These are phyloP conservation scores for Cephaloascus albidus DNA, from an alignment of 805 yeast genomes.

Conservation along the genomic window DNA sequence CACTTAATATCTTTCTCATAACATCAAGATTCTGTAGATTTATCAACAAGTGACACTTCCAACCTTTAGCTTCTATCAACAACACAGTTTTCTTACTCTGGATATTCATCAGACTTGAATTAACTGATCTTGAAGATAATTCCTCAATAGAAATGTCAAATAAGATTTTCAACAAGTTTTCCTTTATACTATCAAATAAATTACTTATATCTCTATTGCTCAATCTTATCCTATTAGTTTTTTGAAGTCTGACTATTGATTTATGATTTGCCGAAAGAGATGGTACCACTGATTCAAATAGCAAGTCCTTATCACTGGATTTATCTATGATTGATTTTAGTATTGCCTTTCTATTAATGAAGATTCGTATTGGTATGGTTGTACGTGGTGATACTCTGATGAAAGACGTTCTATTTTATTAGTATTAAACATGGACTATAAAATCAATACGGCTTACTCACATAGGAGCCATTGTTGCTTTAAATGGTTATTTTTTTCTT, in stretches of 20 bases:
- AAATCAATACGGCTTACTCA: background rate
- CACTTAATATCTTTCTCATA: background rate
- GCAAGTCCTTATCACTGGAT: too few species aligned
- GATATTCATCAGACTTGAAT: background rate
- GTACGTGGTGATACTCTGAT: constrained; percentile 1
- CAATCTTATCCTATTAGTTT: constrained; percentile 1
- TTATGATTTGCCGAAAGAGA: constrained; percentile 1
- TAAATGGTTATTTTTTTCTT: too few species aligned
- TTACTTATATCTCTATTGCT: constrained; percentile 3
- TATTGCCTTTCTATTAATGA: constrained; percentile 4
- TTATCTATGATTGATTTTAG: background rate
- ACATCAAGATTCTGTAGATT: background rate
- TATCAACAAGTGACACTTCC: background rate
- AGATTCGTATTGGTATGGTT: constrained; percentile 3
- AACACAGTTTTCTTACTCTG: background rate
- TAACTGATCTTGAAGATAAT: background rate
- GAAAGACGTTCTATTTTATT: constrained; percentile 3
- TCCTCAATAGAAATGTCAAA: constrained; percentile 1
- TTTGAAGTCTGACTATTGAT: constrained; percentile 3
- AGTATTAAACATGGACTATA: too few species aligned
- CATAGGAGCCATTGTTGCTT: background rate
- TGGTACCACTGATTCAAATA: constrained; percentile 3
- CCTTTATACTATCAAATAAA: constrained; percentile 2
- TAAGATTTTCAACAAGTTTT: constrained; percentile 1
- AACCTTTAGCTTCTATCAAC: background rate